Evolutionary conservation across 2,329 filamentous ascomycete genomes (phyloP).

Genomic region (Epichloe coenophiala): DNA sequence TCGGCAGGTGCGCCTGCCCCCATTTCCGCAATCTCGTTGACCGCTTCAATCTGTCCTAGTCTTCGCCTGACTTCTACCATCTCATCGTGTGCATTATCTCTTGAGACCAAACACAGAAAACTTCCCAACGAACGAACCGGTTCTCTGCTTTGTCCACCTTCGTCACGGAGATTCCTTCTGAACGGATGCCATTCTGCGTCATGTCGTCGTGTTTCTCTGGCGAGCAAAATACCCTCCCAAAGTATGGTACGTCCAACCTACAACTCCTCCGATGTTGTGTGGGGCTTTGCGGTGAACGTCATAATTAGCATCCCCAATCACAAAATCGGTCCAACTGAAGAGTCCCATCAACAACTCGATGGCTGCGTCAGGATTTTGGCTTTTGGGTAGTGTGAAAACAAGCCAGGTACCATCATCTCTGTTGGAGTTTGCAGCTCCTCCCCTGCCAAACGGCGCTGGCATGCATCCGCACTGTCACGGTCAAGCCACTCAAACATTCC

Average conservation of each 20-base stretch:
- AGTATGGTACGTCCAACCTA: background rate
- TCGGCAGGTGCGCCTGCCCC: slow-evolving; percentile 1
- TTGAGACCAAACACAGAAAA: background rate
- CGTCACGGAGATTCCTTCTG: background rate
- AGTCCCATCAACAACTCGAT: background rate
- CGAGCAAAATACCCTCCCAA: too few species aligned
- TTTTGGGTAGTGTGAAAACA: too few species aligned
- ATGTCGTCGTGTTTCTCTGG: too few species aligned
- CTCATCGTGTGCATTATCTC: background rate
- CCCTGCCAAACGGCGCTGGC: background rate
- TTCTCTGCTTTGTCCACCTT: background rate
- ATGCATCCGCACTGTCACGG: background rate
- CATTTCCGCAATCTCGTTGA: background rate
- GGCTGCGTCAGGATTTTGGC: too few species aligned
- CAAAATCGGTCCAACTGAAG: background rate
- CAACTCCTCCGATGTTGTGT: background rate
- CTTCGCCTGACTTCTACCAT: background rate
- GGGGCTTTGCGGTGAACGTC: background rate
- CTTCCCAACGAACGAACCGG: background rate
- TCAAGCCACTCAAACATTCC: background rate
- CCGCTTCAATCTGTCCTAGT: background rate
- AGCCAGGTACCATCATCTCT: background rate
- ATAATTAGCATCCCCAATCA: background rate
- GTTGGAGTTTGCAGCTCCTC: background rate
- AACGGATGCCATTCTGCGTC: background rate